Percentiles rank a stretch among this genome's conserved stretches.
These are phyloP conservation scores for Paratinospora sagittata DNA, from an alignment of 164 flowering plant genomes.

Conservation along the genomic window DNA sequence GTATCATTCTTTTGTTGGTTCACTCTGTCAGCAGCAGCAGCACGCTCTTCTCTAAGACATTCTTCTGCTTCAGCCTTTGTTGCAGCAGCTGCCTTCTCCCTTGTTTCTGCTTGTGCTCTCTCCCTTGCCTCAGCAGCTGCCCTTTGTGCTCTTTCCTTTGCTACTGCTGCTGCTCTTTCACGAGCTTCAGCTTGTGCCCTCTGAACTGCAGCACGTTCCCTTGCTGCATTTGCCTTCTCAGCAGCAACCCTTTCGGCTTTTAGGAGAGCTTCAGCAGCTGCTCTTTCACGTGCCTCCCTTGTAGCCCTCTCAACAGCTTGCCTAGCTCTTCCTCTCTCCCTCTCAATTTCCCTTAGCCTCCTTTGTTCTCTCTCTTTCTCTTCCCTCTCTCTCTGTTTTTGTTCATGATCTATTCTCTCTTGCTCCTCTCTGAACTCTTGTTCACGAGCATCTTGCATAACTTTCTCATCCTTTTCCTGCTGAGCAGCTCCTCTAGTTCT, in stretches of 20 bases:
- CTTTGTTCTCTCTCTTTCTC: slow-evolving; percentile 58
- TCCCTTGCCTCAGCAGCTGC: slow-evolving; percentile 82
- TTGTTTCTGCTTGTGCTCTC: slow-evolving; percentile 45
- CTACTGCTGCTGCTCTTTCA: slow-evolving; percentile 81
- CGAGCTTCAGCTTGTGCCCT: slow-evolving; percentile 91
- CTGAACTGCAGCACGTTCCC: slow-evolving; percentile 86
- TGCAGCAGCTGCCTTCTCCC: slow-evolving; percentile 41
- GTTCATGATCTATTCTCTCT: slow-evolving; percentile 46
- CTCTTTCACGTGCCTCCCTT: slow-evolving; percentile 75
- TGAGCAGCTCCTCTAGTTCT: slow-evolving; percentile 54
- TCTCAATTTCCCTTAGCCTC: slow-evolving; percentile 40
- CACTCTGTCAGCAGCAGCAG: slow-evolving; percentile 59
- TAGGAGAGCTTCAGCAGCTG: slow-evolving; percentile 58
- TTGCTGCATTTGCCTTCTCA: slow-evolving; percentile 51
- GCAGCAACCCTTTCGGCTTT: slow-evolving; percentile 72
- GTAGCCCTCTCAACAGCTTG: slow-evolving; percentile 90
- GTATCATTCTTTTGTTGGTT: slow-evolving; percentile 59
- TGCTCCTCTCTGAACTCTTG: slow-evolving; percentile 45
- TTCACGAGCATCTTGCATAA: slow-evolving; percentile 38
- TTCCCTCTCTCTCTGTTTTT: slow-evolving; percentile 54
- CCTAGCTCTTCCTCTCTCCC: slow-evolving; percentile 58
- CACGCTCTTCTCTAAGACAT: slow-evolving; percentile 58
- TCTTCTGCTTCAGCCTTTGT: slow-evolving; percentile 54
- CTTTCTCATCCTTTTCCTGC: slow-evolving; percentile 44
- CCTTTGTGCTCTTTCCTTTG: slow-evolving; percentile 71